Base-by-base conservation (phyloP, 2,329 filamentous ascomycete genomes). In the Colletotrichum kahawae region DNA sequence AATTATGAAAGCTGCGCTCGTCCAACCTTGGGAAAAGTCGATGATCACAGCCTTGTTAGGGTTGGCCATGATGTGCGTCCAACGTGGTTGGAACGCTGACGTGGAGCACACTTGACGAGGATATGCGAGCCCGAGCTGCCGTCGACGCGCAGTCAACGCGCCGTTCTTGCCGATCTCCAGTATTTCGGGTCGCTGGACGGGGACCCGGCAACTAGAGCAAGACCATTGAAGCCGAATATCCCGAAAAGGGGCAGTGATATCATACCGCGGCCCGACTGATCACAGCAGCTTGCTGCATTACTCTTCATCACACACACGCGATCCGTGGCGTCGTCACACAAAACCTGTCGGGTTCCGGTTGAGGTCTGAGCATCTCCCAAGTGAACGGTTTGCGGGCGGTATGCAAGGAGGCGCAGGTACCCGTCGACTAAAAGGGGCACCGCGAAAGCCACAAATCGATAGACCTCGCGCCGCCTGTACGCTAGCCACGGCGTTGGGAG, bases 351-450 rank as follows among this genome's bases (percentile, higher is more conserved):
- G 14, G 16, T 48, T 34, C 56, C 62, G 43, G 56, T 27, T 38
- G 24, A 31, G 36, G 51, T 54, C 31, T 63, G 29, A 33, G 54
- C 27, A 62, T 43, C 48, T 62, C 29, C 71, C 62, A 67, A 38
- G 63, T n/a, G 38, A 34, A 57, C 27, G 43, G 62, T 33, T 67
- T 48, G 64, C 56, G 36, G 64, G 36, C 54, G 33, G 54, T 56
- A 72, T 63, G 57, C 48, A 57, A 24, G 57, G 72, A 72, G 72
- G 63, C 72, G 69, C 69, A 75, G 72, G 72, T 68, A 75, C 72
- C 69, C 72, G 72, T 38, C 56, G 34, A 31, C 63, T 72, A 56
- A 24, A 14, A 72, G 69, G 63, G 57, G 48, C 38, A 57, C 38
- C 43, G 34, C 72, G 43, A 72, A 75, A 67, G 69, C 72, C 68